Conservation (phyloP, 2,329 filamentous ascomycete genomes). For the Trichoderma aggressivum region DNA sequence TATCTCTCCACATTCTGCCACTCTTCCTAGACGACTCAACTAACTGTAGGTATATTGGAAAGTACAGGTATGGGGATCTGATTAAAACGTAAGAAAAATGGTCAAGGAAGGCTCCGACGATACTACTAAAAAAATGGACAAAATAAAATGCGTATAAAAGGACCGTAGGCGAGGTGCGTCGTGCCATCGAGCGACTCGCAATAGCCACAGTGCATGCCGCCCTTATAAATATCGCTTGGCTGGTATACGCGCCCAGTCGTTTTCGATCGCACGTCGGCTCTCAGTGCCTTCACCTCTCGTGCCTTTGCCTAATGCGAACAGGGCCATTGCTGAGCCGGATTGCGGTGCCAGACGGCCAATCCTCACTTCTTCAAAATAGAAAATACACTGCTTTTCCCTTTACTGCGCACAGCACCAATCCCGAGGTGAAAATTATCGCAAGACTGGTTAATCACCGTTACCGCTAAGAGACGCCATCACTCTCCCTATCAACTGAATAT, state of each 20-base stretch:
- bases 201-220: neutral
- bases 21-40: conserved; percentile 26
- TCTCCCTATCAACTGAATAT: conserved; percentile 31
- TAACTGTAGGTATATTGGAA: conserved; percentile 31
- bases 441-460: conserved; percentile 20
- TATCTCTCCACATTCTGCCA: conserved; percentile 8
- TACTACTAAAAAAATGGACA: conserved; percentile 36
- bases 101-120: conserved; percentile 35
- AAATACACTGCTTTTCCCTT: conserved; percentile 24
- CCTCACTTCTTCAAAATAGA: conserved; percentile 24
- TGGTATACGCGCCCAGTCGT: conserved; percentile 1
- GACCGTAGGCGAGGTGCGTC: neutral
- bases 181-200: neutral
- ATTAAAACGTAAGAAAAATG: conserved; percentile 40
- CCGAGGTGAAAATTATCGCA: conserved; percentile 32
- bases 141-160: conserved; percentile 31
- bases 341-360: conserved; percentile 19
- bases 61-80: conserved; percentile 34
- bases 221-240: neutral
- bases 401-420: conserved; percentile 30
- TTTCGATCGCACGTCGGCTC: neutral
- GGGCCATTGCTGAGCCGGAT: conserved; percentile 22
- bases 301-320: conserved; percentile 23
- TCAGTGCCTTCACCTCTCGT: conserved; percentile 20
- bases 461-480: conserved; percentile 35